Conservation (phyloP, 2,329 filamentous ascomycete species). For the Aspergillus phoenicis region DNA sequence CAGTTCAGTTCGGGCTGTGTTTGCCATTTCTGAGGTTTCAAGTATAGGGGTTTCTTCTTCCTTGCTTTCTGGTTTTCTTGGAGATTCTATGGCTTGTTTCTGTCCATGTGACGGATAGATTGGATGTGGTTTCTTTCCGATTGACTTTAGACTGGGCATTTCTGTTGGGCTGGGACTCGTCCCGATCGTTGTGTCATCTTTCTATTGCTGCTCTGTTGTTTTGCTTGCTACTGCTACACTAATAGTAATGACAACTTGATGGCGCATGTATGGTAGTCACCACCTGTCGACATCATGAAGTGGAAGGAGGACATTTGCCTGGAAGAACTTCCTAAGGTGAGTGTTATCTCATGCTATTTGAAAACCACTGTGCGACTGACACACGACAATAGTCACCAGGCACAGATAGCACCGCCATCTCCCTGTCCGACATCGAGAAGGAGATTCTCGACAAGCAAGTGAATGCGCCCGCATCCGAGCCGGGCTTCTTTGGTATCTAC, state of each 20-base stretch:
- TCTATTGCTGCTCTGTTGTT: not conserved
- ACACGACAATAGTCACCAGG: conserved; percentile 1
- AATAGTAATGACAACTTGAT: not conserved
- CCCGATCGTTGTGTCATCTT: not conserved
- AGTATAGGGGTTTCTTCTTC: conserved; percentile 3
- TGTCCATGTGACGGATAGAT: not conserved
- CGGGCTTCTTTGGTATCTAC: conserved; percentile 64
- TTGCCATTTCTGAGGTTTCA: not conserved
- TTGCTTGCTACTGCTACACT: not conserved
- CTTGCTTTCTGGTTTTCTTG: not conserved
- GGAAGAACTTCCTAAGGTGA: conserved; percentile 1
- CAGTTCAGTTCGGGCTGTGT: not conserved
- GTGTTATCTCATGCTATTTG: not conserved
- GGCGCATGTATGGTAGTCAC: not conserved
- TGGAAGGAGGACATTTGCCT: conserved; percentile 9
- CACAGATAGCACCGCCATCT: conserved; percentile 5
- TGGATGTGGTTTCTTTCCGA: not conserved
- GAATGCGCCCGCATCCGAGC: conserved; percentile 61
- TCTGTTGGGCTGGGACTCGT: not conserved
- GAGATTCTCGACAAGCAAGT: conserved; percentile 68
- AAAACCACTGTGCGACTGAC: not conserved
- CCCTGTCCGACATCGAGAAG: conserved; percentile 54
- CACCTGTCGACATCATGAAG: conserved; percentile 3
- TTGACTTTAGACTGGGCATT: not conserved
- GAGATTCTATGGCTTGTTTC: no score